Evolutionary conservation across 1,139 yeast species (phyloP), one percentile per base, ranked within the genome.

Genomic region (Diutina rugosa): DNA sequence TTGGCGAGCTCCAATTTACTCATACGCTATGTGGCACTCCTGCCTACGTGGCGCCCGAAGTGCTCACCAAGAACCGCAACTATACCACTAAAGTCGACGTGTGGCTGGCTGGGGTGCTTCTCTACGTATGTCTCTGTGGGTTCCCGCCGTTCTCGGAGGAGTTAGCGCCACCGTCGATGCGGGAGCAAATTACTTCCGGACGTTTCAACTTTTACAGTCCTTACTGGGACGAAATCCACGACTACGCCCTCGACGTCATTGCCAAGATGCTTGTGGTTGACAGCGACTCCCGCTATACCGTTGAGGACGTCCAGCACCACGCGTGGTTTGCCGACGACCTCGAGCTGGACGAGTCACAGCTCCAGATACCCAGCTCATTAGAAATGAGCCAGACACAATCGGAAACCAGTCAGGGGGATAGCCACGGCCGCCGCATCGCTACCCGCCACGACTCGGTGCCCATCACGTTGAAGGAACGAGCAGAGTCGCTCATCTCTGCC

Each of bases 61-160:
- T 87, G 8, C 67, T 87, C 48, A 72, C 68, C 53, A 72, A 71
- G 56, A 74, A 81, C 58, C 71, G 86, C 46, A 80, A 81, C 58
- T 86, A 87, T 62, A 78, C 87, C 46, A 84, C 86, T 41, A 82
- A 85, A 56, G 90, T 84, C 14, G 95, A 87, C 67, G 68, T 86
- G 65, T 87, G 95, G 95, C 86, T 89, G 66, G 79, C 87, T 21
- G 95, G 95, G 1, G 91, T 87, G 1, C 73, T 87, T 53, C 67
- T 87, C 14, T 87, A 87, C 60, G 90, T 87, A 2, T 85, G 93
- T 64, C 71, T 87, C 16, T 86, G 90, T 67, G 95, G 95, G 1
- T 87, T 87, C 62, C 95, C 93, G 3, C 95, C 95, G 0, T 87
- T 87, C 64, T 84, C 90, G 64, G 93, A 87, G 56, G 93, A 87